Percentiles rank a stretch among this genome's conserved stretches.
These are phyloP conservation scores for Paraphaeosphaeria sporulosa DNA, from an alignment of 2,329 filamentous ascomycete genomes.

Conservation along the genomic window DNA sequence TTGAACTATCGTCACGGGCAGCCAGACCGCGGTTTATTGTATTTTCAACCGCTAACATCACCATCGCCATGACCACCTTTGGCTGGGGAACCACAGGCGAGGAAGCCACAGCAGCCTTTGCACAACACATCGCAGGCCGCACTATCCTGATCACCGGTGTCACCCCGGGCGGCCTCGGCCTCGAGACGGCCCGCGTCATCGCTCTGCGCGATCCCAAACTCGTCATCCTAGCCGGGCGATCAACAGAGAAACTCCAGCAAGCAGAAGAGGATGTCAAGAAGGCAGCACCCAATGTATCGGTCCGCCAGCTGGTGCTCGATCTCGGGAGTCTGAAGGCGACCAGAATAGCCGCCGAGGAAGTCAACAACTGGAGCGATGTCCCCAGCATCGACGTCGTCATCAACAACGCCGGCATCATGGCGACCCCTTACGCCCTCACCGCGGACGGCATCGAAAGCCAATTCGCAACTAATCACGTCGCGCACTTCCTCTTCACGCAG, in stretches of 20 bases:
- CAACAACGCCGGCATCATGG: conserved; percentile 47
- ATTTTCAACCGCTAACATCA: no score
- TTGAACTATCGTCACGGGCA: no score
- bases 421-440: conserved; percentile 35
- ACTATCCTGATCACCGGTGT: no score
- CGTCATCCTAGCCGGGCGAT: not conserved
- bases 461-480: conserved; percentile 55
- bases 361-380: conserved; percentile 27
- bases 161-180: no score
- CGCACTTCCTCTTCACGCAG: conserved; percentile 52
- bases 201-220: not conserved
- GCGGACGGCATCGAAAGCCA: conserved; percentile 54
- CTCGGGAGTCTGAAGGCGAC: conserved; percentile 16
- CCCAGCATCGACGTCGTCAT: conserved; percentile 49
- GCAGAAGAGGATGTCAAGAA: not conserved
- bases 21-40: no score
- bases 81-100: no score
- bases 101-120: no score
- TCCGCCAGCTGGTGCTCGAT: not conserved
- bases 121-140: no score
- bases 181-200: not conserved
- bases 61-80: no score
- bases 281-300: not conserved
- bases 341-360: conserved; percentile 37
- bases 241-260: not conserved